Percentiles rank a stretch among this genome's conserved stretches.
phyloP scores from a whole-genome alignment of 1,139 yeast genomes.

The Suhomyces terraborum region DNA sequence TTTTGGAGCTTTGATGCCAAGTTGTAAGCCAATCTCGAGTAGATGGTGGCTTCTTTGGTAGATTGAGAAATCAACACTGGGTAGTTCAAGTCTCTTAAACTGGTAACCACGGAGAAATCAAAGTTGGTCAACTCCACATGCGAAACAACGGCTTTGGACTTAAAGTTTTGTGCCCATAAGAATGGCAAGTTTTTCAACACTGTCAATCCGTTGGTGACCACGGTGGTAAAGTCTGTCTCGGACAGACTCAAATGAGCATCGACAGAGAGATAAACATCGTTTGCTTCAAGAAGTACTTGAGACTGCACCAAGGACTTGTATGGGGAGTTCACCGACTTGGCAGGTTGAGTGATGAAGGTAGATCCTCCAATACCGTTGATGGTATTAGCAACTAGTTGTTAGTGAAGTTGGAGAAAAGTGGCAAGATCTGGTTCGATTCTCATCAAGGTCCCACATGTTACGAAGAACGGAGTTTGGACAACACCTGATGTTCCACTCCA shows the following conservation, averaged over 20 bases:
- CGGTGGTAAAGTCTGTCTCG: constrained; percentile 43
- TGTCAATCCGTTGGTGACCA: constrained; percentile 55
- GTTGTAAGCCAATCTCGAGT: constrained; percentile 58
- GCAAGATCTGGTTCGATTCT: not conserved
- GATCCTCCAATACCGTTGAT: constrained; percentile 29
- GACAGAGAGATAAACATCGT: constrained; percentile 57
- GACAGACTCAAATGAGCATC: constrained; percentile 28
- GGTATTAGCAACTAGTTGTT: constrained; percentile 18
- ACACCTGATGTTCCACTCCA: too few species aligned
- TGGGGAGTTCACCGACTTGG: constrained; percentile 45
- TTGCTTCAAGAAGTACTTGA: constrained; percentile 42
- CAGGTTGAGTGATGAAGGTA: constrained; percentile 48
- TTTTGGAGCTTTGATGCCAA: constrained; percentile 49
- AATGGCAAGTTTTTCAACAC: constrained; percentile 57
- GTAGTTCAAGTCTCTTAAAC: constrained; percentile 69
- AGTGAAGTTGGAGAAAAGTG: constrained; percentile 5
- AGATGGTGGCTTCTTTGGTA: constrained; percentile 52
- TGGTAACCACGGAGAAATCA: constrained; percentile 67
- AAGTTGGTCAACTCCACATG: constrained; percentile 58
- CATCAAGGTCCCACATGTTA: not conserved
- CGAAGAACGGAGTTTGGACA: too few species aligned
- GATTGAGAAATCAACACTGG: constrained; percentile 67
- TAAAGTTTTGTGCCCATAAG: constrained; percentile 46
- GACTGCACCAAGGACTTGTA: constrained; percentile 31
- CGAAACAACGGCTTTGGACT: constrained; percentile 51